Evolutionary conservation across 176 grass and related monocot species (phyloP).

Genomic region (Ensete ventricosum): DNA sequence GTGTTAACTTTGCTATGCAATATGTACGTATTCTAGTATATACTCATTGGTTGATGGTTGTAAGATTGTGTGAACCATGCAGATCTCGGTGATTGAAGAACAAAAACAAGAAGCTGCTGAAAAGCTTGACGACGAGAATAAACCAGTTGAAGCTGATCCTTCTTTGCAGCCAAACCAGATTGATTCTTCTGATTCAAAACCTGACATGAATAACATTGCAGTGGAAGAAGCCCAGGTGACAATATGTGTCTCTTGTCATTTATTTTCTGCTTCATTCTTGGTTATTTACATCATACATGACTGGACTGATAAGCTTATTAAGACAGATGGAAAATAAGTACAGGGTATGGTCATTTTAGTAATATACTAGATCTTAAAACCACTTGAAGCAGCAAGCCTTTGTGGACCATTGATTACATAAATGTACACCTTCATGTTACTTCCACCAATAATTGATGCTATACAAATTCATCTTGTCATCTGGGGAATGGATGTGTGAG

Average conservation of each 20-base stretch:
- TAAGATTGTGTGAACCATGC: slow-evolving; percentile 5
- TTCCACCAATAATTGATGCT: too few species aligned
- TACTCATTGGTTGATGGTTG: neutral
- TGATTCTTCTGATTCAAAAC: slow-evolving; percentile 12
- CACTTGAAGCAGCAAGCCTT: neutral
- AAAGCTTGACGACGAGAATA: neutral
- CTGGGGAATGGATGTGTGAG: neutral
- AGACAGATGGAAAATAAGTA: neutral
- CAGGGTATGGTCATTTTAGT: neutral
- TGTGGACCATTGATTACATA: neutral
- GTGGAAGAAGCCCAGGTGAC: slow-evolving; percentile 10
- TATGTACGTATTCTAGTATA: neutral
- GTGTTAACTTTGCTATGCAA: neutral
- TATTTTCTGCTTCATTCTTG: neutral
- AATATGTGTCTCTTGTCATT: neutral
- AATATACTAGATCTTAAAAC: neutral
- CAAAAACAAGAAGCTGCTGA: slow-evolving; percentile 12
- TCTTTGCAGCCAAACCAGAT: neutral
- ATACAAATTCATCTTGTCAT: too few species aligned
- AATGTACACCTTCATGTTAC: neutral
- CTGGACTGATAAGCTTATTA: neutral
- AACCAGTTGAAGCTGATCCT: slow-evolving; percentile 6
- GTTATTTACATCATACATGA: neutral
- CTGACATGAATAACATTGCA: slow-evolving; percentile 12
- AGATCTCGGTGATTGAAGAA: slow-evolving; percentile 18